These are phyloP conservation scores for Clavispora asparagi DNA, from an alignment of 805 yeast genomes.

Conservation along the genomic window DNA sequence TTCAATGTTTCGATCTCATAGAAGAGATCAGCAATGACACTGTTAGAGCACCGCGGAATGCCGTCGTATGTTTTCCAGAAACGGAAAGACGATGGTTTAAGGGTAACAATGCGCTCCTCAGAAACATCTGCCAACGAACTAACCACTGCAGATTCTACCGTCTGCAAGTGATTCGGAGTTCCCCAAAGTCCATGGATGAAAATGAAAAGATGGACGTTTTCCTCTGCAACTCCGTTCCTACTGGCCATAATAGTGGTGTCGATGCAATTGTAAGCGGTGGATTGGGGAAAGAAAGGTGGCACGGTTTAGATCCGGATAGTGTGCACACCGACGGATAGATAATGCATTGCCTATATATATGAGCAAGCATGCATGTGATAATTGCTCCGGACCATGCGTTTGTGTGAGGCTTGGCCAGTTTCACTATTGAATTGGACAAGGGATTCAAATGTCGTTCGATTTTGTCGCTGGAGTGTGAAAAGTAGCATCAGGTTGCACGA, in stretches of 20 bases:
- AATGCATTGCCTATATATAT: neutral
- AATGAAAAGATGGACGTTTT: conserved; percentile 33
- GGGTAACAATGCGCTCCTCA: conserved; percentile 25
- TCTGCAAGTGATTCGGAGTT: conserved; percentile 58
- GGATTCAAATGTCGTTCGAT: no score
- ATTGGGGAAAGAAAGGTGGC: neutral
- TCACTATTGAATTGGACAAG: no score
- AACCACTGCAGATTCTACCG: conserved; percentile 47
- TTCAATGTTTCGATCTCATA: conserved; percentile 37
- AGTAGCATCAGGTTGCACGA: no score
- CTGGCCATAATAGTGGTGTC: neutral
- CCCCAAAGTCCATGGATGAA: conserved; percentile 66
- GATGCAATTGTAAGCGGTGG: neutral
- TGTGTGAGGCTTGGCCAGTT: no score
- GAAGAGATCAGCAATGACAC: conserved; percentile 32
- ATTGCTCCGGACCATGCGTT: neutral
- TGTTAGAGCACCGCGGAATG: conserved; percentile 28
- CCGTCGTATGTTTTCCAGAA: conserved; percentile 45
- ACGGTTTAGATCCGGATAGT: neutral
- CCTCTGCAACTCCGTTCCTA: neutral
- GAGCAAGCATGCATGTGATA: neutral
- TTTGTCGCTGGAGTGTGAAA: no score
- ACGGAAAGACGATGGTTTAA: conserved; percentile 36
- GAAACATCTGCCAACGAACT: conserved; percentile 20
- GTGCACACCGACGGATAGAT: neutral